Evolutionary conservation across 1,139 yeast species (phyloP), one percentile per base, ranked within the genome.

Genomic region (Taphrina pruni): DNA sequence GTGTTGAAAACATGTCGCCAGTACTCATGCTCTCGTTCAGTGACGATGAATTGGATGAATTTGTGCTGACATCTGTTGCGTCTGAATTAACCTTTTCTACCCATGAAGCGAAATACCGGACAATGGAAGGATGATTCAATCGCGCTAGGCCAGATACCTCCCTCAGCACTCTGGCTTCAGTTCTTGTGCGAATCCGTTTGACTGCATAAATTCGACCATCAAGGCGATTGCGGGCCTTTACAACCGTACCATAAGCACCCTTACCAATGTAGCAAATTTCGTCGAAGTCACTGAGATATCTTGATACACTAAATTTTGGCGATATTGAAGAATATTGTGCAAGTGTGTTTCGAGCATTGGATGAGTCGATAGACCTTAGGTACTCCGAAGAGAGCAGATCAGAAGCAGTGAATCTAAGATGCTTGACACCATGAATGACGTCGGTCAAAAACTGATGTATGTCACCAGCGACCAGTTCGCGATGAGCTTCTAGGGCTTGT

Each of bases 171-270:
- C 89, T 51, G 26, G 46, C 48, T 26, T 70, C 72, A 21, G 57
- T 56, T 26, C 26, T 52, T 35, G 62, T 66, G 21, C 32, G 26
- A 68, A 95, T 89, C 75, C 92, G 93, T 76, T 95, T 95, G 71
- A 95, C 87, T 0, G 99, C 99, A 78, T 95, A 95, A 74, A 89
- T 90, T 6, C 97, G 85, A 26, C 99, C 98, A 76, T 95, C 99
- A 73, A 94, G 84, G 72, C 93, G 85, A 77, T 92, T 93, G 72
- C 99, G 83, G 0, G 95, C 99, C 75, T 93, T 60, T 20, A 94
- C 97, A 12, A 95, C 99, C 77, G 93, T 97, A 8, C 99, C 99
- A 80, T 89, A 95, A 0, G 96, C 99, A 45, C 99, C 99, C 75
- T 88, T 87, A 1, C 99, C 99, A n/a, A 95, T 79, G 35, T 87